Base-by-base conservation (phyloP, 495 filamentous ascomycete species). In the Acidomyces sp. region DNA sequence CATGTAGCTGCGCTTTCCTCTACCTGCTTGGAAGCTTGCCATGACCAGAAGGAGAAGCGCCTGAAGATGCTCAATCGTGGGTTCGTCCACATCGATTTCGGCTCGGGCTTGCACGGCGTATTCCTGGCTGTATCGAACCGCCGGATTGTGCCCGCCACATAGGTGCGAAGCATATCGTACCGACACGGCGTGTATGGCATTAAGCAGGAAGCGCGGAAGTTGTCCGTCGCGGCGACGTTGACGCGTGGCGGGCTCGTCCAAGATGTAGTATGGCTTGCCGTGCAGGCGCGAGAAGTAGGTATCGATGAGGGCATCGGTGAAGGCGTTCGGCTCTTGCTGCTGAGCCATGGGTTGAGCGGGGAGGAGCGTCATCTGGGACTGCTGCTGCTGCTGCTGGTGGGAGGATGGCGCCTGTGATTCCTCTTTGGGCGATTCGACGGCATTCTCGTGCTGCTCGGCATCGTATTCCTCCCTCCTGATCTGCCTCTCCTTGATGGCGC, bases 1-100 rank as follows among this genome's bases (percentile, higher is more conserved):
- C 83, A 92, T 92, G 51, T 84, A 88, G 1, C 80, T 76, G 56
- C 81, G 85, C 62, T 82, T 87, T 17, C 83, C 79, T 48, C 78
- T 73, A n/a, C 83, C 82, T 18, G 74, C 66, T 13, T 80, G 82
- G 34, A 76, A 85, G 51, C 74, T 82, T 2, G 79, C 74, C 52
- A 78, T 76, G 3, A 75, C 75, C 1, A 92, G 70, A n/a, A 92
- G 66, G 34, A 92, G 57, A 9, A 86, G 65, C 4, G 81, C 66
- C 54, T 92, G 83, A 5, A 87, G 59, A 21, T 69, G 67, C 55
- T 88, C 83, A 30, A 87, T 71, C 0, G 74, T 77, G 6, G 83
- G 83, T 47, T 85, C 78, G 44, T 88, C 84, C 13, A 73, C 70
- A 60, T 88, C 82, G 11, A 88, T 66, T 53, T 78, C 74, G 9